These are phyloP conservation scores for Anastatica hierochuntica DNA, from an alignment of 345 rosid genomes.

Conservation along the genomic window DNA sequence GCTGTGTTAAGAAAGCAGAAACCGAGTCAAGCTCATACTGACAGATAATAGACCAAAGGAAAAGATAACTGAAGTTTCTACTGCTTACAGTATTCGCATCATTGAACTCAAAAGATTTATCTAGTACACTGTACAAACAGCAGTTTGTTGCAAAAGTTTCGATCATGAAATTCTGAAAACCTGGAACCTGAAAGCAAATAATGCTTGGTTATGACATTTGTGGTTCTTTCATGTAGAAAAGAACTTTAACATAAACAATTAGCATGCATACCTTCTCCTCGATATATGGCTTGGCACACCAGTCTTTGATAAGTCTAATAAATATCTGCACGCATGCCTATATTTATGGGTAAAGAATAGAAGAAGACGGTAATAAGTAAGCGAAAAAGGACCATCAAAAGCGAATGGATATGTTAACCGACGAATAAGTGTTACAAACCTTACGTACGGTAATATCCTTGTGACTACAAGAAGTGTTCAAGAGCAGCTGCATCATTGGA, in stretches of 20 bases:
- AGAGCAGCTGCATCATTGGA: slow-evolving; percentile 57
- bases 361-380: neutral
- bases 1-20: slow-evolving; percentile 42
- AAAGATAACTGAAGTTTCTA: neutral
- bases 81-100: slow-evolving; percentile 85
- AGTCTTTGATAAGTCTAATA: slow-evolving; percentile 76
- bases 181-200: slow-evolving; percentile 54
- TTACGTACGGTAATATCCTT: slow-evolving; percentile 69
- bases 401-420: slow-evolving; percentile 8
- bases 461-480: slow-evolving; percentile 60
- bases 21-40: neutral
- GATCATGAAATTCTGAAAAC: slow-evolving; percentile 64
- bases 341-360: slow-evolving; percentile 4
- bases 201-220: neutral
- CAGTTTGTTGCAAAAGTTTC: slow-evolving; percentile 70
- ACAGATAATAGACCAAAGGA: neutral
- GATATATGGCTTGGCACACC: slow-evolving; percentile 50
- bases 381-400: neutral
- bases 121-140: slow-evolving; percentile 76
- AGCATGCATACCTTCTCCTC: slow-evolving; percentile 53
- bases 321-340: slow-evolving; percentile 95
- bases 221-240: neutral
- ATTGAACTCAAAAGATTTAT: slow-evolving; percentile 75
- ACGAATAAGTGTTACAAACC: slow-evolving; percentile 35
- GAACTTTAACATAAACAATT: neutral